Base-by-base conservation (phyloP, 371 early-diverging fungal species). In the Conidiobolus coronatus region DNA sequence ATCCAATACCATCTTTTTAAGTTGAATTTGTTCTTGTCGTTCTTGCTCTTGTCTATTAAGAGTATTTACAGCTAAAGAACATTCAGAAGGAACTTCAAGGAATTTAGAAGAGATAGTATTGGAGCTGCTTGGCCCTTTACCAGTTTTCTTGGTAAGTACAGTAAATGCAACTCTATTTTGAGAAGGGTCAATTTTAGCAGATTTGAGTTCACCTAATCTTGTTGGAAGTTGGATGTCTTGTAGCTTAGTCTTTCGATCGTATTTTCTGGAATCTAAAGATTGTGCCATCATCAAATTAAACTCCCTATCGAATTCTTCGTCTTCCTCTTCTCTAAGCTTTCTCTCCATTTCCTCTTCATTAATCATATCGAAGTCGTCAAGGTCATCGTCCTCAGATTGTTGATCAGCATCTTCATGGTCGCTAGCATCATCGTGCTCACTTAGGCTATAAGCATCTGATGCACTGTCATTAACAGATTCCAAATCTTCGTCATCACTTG, bases 1-100 rank as follows among this genome's bases (percentile, higher is more conserved):
- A 51, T 71, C 79, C 38, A 94, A 65, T 1, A 94, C 95, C 14
- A 92, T 60, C 49, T 78, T 66, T 58, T 94, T 94, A 55, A 94
- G 67, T 39, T 83, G 81, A 54, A 72, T 73, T 49, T 83, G 79
- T 58, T 92, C 93, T 52, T 81, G 81, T 36, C 79, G 70, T 40
- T 84, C 86, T 7, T 80, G 82, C 56, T 84, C 80, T 55, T 84
- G 83, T 50, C 87, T 85, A 35, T 70, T 69, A 17, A 80, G 67
- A 3, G 89, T 80, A 45, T 70, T 81, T 45, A 79, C 64, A 0
- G 82, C 95, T 53, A 94, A 73, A 9, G 74, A 61, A 42, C 79
- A 82, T 58, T 83, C 81, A 3, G 82, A 66, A 0, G 95, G 95
- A 1, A 94, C 70, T 36, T 77, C 76, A 61, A 94, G 73, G 6